phyloP scores from a whole-genome alignment of 1,284 basidiomycete species.

The Malassezia arunalokei region DNA sequence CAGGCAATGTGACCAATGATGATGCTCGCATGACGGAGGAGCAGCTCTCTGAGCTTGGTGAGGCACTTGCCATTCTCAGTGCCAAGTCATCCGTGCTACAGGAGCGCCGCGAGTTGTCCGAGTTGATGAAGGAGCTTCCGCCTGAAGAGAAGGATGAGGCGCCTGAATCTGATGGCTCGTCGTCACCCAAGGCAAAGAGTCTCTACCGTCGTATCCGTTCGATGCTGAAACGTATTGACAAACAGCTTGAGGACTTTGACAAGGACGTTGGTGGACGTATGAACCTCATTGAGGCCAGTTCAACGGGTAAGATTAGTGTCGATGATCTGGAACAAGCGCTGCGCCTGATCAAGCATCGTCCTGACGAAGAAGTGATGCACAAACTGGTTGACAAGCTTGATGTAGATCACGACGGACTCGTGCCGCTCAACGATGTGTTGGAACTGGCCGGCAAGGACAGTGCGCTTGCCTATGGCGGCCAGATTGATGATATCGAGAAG shows the following conservation, averaged over 20 bases:
- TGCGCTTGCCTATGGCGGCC: slow-evolving; percentile 42
- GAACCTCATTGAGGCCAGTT: slow-evolving; percentile 84
- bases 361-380: slow-evolving; percentile 78
- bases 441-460: slow-evolving; percentile 44
- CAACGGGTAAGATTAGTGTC: slow-evolving; percentile 80
- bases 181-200: slow-evolving; percentile 51
- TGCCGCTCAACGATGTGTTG: slow-evolving; percentile 50
- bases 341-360: slow-evolving; percentile 79
- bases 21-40: slow-evolving; percentile 92
- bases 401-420: slow-evolving; percentile 87
- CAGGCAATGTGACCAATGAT: slow-evolving; percentile 46
- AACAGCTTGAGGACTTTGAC: slow-evolving; percentile 84
- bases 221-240: slow-evolving; percentile 92
- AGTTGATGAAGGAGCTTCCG: slow-evolving; percentile 58
- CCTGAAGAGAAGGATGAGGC: not conserved
- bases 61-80: slow-evolving; percentile 78
- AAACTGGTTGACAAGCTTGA: slow-evolving; percentile 85
- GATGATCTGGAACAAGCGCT: slow-evolving; percentile 80
- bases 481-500: slow-evolving; percentile 28
- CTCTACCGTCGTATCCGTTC: slow-evolving; percentile 84
- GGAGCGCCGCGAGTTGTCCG: slow-evolving; percentile 79
- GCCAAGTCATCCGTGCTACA: slow-evolving; percentile 94
- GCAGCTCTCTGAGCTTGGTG: slow-evolving; percentile 83
- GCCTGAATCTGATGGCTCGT: slow-evolving; percentile 1
- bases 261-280: slow-evolving; percentile 64